Evolutionary conservation across 129 eudicot species (phyloP), one percentile per base, ranked within the genome.

Genomic region (Flaveria ramosissima): DNA sequence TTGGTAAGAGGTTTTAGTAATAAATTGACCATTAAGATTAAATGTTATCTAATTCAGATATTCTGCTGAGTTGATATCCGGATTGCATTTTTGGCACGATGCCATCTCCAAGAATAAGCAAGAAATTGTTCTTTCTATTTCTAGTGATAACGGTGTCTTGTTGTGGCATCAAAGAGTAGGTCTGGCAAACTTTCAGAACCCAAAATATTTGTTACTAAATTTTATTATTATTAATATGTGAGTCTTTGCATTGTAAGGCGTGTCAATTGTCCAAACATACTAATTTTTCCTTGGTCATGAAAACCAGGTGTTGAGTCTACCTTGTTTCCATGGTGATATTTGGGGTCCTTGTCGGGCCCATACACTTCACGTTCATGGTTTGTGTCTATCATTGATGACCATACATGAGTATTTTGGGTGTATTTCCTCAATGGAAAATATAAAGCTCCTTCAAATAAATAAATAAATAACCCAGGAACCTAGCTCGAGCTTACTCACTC

Each of bases 11-110:
- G 41, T 5, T 36, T 36, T 36, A 36, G 57, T 5, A 16, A 51
- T 2, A 19, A 16, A 51, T 4, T 30, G 5, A 30, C 36, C 76
- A 80, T 72, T 60, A 59, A 75, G 77, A 81, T 81, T 65, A 50
- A 43, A 78, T 63, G 62, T 57, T 57, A 21, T 57, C 3, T 52
- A 7, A 50, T 50, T 50, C 19, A 50, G 0, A 50, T 50, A 50
- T 50, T 50, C 56, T 15, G 19, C 56, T 50, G 19, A 2, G 19
- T 50, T 0, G 8, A 50, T 15, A 50, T 50, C 0, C 15, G 56
- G 56, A 50, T 50, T 14, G 56, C 5, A 30, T 30, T 0, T 30
- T 30, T 30, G 36, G 36, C 36, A 14, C 1, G 56, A 50, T 50
- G 56, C 0, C 17, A 50, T 50, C 7, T 50, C 56, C 56, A 50